Percentiles rank a stretch among this genome's conserved stretches.
These are phyloP conservation scores for Bonnemaisonia californica DNA, from an alignment of 31 red algal genomes.

Conservation along the genomic window DNA sequence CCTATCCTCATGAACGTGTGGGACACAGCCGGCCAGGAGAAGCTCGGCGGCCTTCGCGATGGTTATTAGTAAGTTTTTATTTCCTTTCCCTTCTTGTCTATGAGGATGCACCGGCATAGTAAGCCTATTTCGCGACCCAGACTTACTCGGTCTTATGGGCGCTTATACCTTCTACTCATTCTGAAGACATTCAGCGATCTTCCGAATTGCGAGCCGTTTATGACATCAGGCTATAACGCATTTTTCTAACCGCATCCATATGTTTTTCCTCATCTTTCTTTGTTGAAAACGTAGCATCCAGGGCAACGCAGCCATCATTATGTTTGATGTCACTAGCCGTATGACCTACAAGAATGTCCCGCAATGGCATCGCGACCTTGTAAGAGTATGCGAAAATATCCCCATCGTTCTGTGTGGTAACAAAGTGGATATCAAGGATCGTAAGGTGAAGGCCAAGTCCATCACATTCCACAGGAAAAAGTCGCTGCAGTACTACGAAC, in stretches of 20 bases:
- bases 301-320: slow-evolving; percentile 99
- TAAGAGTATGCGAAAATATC: slow-evolving; percentile 99
- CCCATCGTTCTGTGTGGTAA: slow-evolving; percentile 98
- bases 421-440: slow-evolving; percentile 99
- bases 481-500: slow-evolving; percentile 98
- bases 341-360: slow-evolving; percentile 99
- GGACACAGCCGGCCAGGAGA: slow-evolving; percentile 99
- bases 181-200: slow-evolving; percentile 37
- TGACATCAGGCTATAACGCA: neutral
- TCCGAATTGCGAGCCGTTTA: neutral
- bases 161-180: slow-evolving; percentile 76
- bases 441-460: slow-evolving; percentile 99
- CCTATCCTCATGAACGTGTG: slow-evolving; percentile 98
- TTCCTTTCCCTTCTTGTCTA: slow-evolving; percentile 12
- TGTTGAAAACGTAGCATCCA: slow-evolving; percentile 70
- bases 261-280: slow-evolving; percentile 12
- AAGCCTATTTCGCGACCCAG: slow-evolving; percentile 4
- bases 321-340: slow-evolving; percentile 99
- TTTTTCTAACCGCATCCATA: slow-evolving; percentile 5
- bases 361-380: slow-evolving; percentile 99
- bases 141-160: slow-evolving; percentile 17
- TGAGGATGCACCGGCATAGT: no score
- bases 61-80: slow-evolving; percentile 98
- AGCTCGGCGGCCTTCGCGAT: slow-evolving; percentile 98
- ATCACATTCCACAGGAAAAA: slow-evolving; percentile 99